Base-by-base conservation (phyloP, 2,329 filamentous ascomycete genomes). In the Fusarium bactridioides region DNA sequence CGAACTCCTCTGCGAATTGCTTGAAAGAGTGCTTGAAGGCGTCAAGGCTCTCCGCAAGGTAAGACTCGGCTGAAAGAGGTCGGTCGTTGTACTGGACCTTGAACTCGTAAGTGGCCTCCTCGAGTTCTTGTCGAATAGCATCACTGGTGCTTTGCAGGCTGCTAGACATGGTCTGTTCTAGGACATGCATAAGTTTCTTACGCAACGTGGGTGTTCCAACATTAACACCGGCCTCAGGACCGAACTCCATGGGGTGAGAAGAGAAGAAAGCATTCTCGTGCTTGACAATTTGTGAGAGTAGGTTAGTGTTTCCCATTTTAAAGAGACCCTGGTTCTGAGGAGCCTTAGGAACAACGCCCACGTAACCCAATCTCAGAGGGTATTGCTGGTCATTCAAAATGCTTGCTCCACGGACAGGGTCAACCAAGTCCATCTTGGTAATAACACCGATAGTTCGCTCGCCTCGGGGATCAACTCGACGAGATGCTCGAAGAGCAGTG, bases 21-120 rank as follows among this genome's bases (percentile, higher is more conserved):
- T 97, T 98, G 84, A 99, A 99, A 0, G 94, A 94, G 81, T 98
- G 97, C 83, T 99, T 99, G 87, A 99, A 98, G 25, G 92, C 91
- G 81, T 99, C 96, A 7, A 99, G 85, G 74, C 93, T 97, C 81
- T 98, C 96, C 4, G 96, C 96, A 43, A 99, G 88, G 79, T 99
- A 99, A 8, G 95, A 97, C 80, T 99, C 96, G 4, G 96, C 96
- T 56, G 94, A 97, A 40, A 99, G 86, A 3, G 95, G 94, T 11
- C 96, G 91, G 80, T 99, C 96, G 78, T 99, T 99, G 84, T 99
- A 99, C 81, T 99, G 97, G 10, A 99, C 96, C 81, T 99, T 99
- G 87, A 97, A 99, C 82, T 99, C 95, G 79, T 99, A 99, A 0
- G 94, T 95, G 7, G 96, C 95, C 82, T 99, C 96, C 78, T 98